Base-by-base conservation (phyloP, 2,329 filamentous ascomycete genomes). In the Sclerotinia subarctica region DNA sequence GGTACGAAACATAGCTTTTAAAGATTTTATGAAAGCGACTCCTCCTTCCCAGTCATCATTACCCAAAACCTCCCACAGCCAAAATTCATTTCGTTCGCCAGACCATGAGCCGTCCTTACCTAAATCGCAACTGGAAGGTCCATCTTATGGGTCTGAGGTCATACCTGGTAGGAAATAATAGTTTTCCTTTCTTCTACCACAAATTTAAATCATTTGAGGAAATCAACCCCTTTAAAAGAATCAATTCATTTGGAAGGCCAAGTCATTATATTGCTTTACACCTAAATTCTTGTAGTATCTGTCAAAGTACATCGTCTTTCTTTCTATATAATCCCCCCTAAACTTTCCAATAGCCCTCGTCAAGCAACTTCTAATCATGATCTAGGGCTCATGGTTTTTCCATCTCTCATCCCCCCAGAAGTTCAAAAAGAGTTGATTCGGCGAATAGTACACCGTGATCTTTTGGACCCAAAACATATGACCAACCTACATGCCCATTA, bases 401-500 rank as follows among this genome's bases (percentile, higher is more conserved):
- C 94, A 17, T 85, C 85, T 35, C 81, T 98, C 11, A 80, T 98
- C 13, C 89, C 93, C 5, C 84, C 86, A 21, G 75, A 81, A 7
- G 82, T 91, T 19, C 95, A 99, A 77, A 81, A 83, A 69, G 80
- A 82, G 49, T 82, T 98, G 3, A 83, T 98, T 6, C 86, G 87
- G 56, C 87, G 86, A 66, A 84, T 97, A 70, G 82, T 97, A 42
- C 92, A 96, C 79, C 85, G 86, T 63, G 91, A 96, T 77, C 85
- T 96, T 21, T 88, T 88, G 70, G 86, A 90, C 72, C 86, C 88
- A 3, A 77, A 81, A 5, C 93, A 98, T 77, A 86, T 91, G 75
- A 98, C 94, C 64, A 99, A 98, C 78, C 82, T 98, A n/a, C 91
- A 96, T 78, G 83, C 93, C 1, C 92, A 96, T 79, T 92, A 94